These are phyloP conservation scores for Fusarium sp. DNA, from an alignment of 2,329 filamentous ascomycete genomes.

Conservation along the genomic window DNA sequence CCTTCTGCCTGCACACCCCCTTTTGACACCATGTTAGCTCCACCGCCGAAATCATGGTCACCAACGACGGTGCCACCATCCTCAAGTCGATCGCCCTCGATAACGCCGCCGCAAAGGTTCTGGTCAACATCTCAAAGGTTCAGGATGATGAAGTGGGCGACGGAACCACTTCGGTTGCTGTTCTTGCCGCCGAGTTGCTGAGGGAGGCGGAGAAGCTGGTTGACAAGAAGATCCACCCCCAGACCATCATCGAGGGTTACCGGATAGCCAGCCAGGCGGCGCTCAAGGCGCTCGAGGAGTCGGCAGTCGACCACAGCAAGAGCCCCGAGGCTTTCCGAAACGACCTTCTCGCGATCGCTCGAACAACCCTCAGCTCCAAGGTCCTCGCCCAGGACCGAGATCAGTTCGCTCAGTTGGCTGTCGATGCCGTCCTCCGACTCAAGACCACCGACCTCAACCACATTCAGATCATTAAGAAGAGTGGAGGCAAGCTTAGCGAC, in stretches of 20 bases:
- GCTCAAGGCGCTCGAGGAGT: slow-evolving; percentile 80
- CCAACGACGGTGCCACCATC: slow-evolving; percentile 98
- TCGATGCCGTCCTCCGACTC: slow-evolving; percentile 88
- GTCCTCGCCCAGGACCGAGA: slow-evolving; percentile 92
- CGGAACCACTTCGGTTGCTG: slow-evolving; percentile 96
- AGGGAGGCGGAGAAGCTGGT: slow-evolving; percentile 97
- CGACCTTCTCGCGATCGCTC: slow-evolving; percentile 88
- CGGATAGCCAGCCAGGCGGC: slow-evolving; percentile 94
- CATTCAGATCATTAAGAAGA: slow-evolving; percentile 99
- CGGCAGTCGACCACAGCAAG: slow-evolving; percentile 88
- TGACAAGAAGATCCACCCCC: slow-evolving; percentile 97
- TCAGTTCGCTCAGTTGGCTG: slow-evolving; percentile 88
- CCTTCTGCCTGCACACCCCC: slow-evolving; percentile 21
- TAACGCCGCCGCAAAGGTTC: slow-evolving; percentile 96
- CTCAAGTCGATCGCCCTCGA: slow-evolving; percentile 98
- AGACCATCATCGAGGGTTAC: slow-evolving; percentile 99
- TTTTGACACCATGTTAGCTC: slow-evolving; percentile 64
- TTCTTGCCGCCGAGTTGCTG: slow-evolving; percentile 91
- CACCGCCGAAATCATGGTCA: slow-evolving; percentile 96
- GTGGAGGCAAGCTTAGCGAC: slow-evolving; percentile 94
- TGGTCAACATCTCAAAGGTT: slow-evolving; percentile 99
- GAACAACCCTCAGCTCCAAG: slow-evolving; percentile 96
- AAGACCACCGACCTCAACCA: slow-evolving; percentile 94
- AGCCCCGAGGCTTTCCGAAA: slow-evolving; percentile 84
- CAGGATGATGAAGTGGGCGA: slow-evolving; percentile 99